A percentile compares a stretch with the other conserved stretches of the same genome.
Conservation (phyloP, 2,329 filamentous ascomycete species). For the Alternaria arbusti region DNA sequence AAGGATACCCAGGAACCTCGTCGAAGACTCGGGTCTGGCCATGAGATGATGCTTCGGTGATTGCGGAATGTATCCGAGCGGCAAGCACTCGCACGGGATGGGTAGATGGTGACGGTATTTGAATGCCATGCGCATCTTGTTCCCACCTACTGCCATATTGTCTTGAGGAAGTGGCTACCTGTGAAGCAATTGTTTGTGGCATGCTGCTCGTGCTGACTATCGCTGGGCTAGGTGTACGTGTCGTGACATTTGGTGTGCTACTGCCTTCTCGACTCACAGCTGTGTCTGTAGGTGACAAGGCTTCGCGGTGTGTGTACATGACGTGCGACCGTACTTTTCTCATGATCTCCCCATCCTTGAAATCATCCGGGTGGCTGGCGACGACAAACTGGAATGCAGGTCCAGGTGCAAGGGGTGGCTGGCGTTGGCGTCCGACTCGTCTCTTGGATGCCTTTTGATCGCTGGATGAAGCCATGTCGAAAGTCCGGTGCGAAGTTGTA, state of each 20-base stretch:
- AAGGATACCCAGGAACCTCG: slow-evolving; percentile 32
- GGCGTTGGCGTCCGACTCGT: slow-evolving; percentile 36
- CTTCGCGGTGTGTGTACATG: slow-evolving; percentile 46
- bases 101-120: slow-evolving; percentile 25
- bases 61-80: slow-evolving; percentile 32
- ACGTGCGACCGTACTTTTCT: slow-evolving; percentile 46
- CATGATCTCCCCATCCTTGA: slow-evolving; percentile 40
- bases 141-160: slow-evolving; percentile 23
- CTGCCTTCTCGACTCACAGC: slow-evolving; percentile 24
- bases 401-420: slow-evolving; percentile 41
- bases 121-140: slow-evolving; percentile 22
- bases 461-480: slow-evolving; percentile 28
- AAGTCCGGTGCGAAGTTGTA: neutral
- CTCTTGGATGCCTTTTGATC: slow-evolving; percentile 32
- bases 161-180: slow-evolving; percentile 11
- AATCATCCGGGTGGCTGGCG: slow-evolving; percentile 43
- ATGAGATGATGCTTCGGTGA: slow-evolving; percentile 24
- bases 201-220: slow-evolving; percentile 20
- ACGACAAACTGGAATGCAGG: slow-evolving; percentile 43
- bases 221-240: slow-evolving; percentile 33
- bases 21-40: slow-evolving; percentile 32
- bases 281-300: slow-evolving; percentile 21
- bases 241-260: slow-evolving; percentile 9
- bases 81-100: slow-evolving; percentile 31
- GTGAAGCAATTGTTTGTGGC: slow-evolving; percentile 13